Base-by-base conservation (phyloP, 768 basidiomycete species). In the Clitopilus passeckerianus region DNA sequence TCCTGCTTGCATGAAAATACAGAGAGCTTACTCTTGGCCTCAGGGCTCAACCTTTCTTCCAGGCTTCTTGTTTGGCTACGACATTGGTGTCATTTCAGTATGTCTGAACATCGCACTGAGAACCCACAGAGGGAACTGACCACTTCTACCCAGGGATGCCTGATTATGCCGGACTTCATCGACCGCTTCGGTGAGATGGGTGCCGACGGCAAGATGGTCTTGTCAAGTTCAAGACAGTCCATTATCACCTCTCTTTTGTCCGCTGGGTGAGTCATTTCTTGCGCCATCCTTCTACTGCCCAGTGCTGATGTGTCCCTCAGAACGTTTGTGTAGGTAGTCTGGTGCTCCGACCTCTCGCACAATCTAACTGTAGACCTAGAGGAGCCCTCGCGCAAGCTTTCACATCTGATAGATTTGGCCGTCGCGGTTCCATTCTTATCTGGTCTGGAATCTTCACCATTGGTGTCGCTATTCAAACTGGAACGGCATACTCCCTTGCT, bases 121-220 rank as follows among this genome's bases (percentile, higher is more conserved):
- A 30, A 30, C 27, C 3, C 27, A 30, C 4, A 3, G 3, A 3
- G 27, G 7, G 27, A 30, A 30, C 27, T 30, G 27, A 30, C 35
- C 58, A n/a, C 37, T n/a, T 57, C 56, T 60, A 18, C 52, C 8
- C 65, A 87, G 84, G 90, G 89, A 77, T 90, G 87, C 65, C 71
- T 91, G 33, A 90, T 91, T 60, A 90, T 90, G 87, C 82, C 82
- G 7, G 89, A 91, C 68, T 91, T 91, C 69, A 78, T 89, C 64
- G 63, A 73, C 56, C 82, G 88, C 12, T 91, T 91, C 66, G 90
- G 89, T 33, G 74, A 84, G 65, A 56, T 77, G 3, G 78, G 72
- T 53, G 64, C 65, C 2, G 65, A 82, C 61, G 87, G 87, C 3
- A 63, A 72, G 34, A 73, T 73, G 54, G 74, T 81, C 60, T 72